Evolutionary conservation across 805 yeast species (phyloP).

Genomic region (Saturnispora gosingensis): DNA sequence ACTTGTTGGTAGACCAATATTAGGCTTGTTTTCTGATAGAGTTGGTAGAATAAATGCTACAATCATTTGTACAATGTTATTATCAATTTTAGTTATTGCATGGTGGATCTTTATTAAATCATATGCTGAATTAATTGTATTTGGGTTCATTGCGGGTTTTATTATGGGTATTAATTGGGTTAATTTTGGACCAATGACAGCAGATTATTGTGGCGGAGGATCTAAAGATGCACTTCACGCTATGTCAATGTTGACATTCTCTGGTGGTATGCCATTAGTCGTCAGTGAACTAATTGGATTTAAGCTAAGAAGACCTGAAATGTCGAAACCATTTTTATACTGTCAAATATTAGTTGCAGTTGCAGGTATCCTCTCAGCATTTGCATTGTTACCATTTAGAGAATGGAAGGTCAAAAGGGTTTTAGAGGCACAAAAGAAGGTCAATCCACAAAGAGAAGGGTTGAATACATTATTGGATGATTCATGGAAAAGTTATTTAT

Average conservation of each 20-base stretch:
- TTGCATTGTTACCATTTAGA: conserved; percentile 40
- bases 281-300: conserved; percentile 28
- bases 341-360: conserved; percentile 54
- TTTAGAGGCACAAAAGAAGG: conserved; percentile 22
- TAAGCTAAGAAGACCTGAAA: conserved; percentile 20
- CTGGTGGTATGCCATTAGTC: conserved; percentile 25
- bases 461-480: background rate
- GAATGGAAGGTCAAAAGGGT: conserved; percentile 43
- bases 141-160: conserved; percentile 36
- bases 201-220: conserved; percentile 29
- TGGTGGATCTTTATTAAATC: conserved; percentile 42
- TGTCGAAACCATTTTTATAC: conserved; percentile 39
- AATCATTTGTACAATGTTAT: conserved; percentile 26
- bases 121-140: conserved; percentile 34
- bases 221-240: conserved; percentile 25
- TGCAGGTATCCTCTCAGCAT: conserved; percentile 34
- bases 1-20: conserved; percentile 39
- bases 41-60: conserved; percentile 41
- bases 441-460: background rate
- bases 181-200: conserved; percentile 28
- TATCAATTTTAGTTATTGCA: conserved; percentile 32
- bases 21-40: conserved; percentile 39
- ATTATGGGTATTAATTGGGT: conserved; percentile 39
- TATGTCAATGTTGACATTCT: conserved; percentile 19
- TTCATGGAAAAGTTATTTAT: conserved; percentile 1